Evolutionary conservation across 2,329 filamentous ascomycete genomes (phyloP).

Genomic region (Cercospora zeae-maydis): DNA sequence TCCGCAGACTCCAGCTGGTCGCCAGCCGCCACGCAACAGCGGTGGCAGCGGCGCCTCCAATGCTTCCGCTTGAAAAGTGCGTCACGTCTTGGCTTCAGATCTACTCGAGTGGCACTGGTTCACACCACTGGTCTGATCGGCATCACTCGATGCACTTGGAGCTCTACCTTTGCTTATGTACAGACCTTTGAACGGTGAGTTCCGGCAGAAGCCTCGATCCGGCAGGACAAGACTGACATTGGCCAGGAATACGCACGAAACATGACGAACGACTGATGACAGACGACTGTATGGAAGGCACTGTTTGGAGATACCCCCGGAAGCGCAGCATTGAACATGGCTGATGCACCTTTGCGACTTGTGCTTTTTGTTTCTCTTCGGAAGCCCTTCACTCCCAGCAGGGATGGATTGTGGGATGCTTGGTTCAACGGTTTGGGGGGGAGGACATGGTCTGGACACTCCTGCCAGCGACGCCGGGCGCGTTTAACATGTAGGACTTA

Average conservation of each 20-base stretch:
- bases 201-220: background rate
- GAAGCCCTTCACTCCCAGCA: background rate
- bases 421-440: background rate
- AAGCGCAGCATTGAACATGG: slow-evolving; percentile 7
- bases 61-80: background rate
- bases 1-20: slow-evolving; percentile 14
- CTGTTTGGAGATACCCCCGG: slow-evolving; percentile 11
- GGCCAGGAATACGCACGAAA: background rate
- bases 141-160: background rate
- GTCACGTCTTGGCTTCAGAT: background rate
- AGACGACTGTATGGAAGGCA: slow-evolving; percentile 8
- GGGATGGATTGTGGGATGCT: background rate
- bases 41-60: background rate
- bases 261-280: slow-evolving; percentile 8
- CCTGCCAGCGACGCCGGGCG: background rate
- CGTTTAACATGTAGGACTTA: slow-evolving; percentile 2
- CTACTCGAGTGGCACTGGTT: background rate
- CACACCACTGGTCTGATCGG: background rate
- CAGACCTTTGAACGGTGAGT: background rate
- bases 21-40: background rate
- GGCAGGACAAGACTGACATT: background rate
- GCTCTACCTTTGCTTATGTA: background rate
- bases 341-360: slow-evolving; percentile 7
- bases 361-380: background rate
- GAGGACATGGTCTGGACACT: slow-evolving; percentile 4